Base-by-base conservation (phyloP, 2,329 filamentous ascomycete genomes). In the Trichoderma breve region DNA sequence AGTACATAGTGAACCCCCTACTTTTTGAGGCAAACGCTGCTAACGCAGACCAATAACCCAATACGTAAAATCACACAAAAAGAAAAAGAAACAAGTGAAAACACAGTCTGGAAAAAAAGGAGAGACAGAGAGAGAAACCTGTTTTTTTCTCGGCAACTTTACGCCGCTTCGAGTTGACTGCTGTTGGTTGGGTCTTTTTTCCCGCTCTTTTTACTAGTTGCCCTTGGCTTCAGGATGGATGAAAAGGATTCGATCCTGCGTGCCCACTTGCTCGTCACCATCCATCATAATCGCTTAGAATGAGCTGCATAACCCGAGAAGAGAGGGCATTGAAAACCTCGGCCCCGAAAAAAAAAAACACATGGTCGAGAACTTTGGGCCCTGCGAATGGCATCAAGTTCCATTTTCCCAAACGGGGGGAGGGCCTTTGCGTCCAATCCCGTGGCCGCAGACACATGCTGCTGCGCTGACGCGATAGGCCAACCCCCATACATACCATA, bases 381-480 rank as follows among this genome's bases (percentile, higher is more conserved):
- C 47, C 21, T 47, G n/a, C 43, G 62, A 53, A 30, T 53, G 7
- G 32, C 21, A 36, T 61, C 30, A 24, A 34, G 63, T 36, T 36
- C n/a, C 39, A 43, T 32, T 55, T 66, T 30, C n/a, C 32, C 30
- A 66, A 53, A 53, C 47, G 47, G 47, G 43, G 43, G 43, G n/a
- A 18, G 43, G 8, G 57, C 21, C 4, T 7, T 11, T 7, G 34
- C 57, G 39, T 53, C 66, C 66, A 62, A 70, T 70, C 66, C 57
- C 66, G 57, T 62, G 66, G 57, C 57, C 39, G 57, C 36, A 28
- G 9, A 30, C 66, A 70, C 66, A 70, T 70, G 66, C 66, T 58
- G 28, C 66, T 51, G 66, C 66, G 66, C 55, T 69, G 66, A 69
- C 66, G 66, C 66, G 36, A 61, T 61, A 70, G 66, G 28, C 57